phyloP scores from a whole-genome alignment of 805 yeast species.

The Henningerozyma blattae region DNA sequence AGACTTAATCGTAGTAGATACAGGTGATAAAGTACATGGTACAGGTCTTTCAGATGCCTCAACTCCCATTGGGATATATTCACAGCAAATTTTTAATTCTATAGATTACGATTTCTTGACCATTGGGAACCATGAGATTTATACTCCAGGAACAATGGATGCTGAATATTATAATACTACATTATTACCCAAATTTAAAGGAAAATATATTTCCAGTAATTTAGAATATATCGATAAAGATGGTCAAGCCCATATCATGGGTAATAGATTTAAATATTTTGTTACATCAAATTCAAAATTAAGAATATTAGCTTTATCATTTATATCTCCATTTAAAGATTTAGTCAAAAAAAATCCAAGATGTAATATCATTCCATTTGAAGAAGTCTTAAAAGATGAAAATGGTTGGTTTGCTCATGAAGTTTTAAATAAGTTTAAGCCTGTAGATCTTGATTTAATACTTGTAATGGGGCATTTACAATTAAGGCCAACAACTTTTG shows the following conservation, averaged over 20 bases:
- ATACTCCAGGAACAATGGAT: conserved; percentile 47
- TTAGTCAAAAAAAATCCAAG: conserved; percentile 34
- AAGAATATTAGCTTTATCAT: conserved; percentile 60
- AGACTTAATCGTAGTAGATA: conserved; percentile 68
- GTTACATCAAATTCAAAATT: conserved; percentile 40
- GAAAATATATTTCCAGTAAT: conserved; percentile 58
- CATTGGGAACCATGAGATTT: conserved; percentile 86
- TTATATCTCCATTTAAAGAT: conserved; percentile 57
- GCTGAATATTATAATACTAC: conserved; percentile 56
- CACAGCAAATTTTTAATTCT: conserved; percentile 50
- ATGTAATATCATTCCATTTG: conserved; percentile 53
- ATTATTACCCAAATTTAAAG: conserved; percentile 38
- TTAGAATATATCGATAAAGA: conserved; percentile 42
- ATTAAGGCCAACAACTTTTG: conserved; percentile 38
- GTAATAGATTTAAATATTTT: conserved; percentile 54
- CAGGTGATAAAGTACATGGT: conserved; percentile 94
- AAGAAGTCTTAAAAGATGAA: conserved; percentile 30
- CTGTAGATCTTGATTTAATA: conserved; percentile 45
- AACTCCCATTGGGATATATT: conserved; percentile 50
- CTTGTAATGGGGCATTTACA: conserved; percentile 63
- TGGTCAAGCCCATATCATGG: conserved; percentile 48
- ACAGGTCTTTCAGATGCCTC: conserved; percentile 83
- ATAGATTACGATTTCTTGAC: conserved; percentile 69
- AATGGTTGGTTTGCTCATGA: conserved; percentile 54
- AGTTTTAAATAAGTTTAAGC: conserved; percentile 24